Evolutionary conservation across 768 basidiomycete species (phyloP), one percentile per base, ranked within the genome.

Genomic region (Naganishia kalamii): DNA sequence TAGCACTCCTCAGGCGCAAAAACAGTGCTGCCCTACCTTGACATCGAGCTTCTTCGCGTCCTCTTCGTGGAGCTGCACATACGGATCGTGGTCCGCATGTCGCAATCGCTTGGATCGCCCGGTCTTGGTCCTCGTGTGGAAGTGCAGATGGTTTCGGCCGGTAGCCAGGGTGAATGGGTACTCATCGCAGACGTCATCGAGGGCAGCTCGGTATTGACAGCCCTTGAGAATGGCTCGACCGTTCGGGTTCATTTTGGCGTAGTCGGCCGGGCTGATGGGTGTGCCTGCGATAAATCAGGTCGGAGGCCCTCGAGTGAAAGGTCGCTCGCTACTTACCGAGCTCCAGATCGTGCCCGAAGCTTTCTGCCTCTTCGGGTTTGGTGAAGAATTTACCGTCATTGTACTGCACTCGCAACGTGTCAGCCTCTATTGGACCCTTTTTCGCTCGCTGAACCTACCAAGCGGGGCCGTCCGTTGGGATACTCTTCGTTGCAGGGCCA

Each of bases 401-500:
- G 61, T 71, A 71, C 54, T 69, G 62, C 17, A n/a, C n/a, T n/a
- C n/a, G n/a, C n/a, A n/a, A n/a, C n/a, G n/a, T n/a, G 21, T 48
- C 32, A 48, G 46, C 8, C 5, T 27, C 32, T n/a, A n/a, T n/a
- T n/a, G n/a, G n/a, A n/a, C n/a, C n/a, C n/a, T n/a, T n/a, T n/a
- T n/a, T n/a, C n/a, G n/a, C n/a, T n/a, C 47, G 8, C 2, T 10
- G 8, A 19, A 51, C 48, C 7, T 30, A 63, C 62, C 51, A 64
- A 30, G n/a, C 63, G 63, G 30, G 21, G 65, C 54, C 44, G 60
- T 37, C 65, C 60, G 27, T 54, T 54, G 13, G 63, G 63, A 33
- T 41, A 52, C 29, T 64, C 61, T 40, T 69, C 69, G 57, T 71
- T 71, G 47, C 70, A 71, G 1, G 70, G 70, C 70, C 70, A 71